Conservation (phyloP, 768 basidiomycete species). For the Leccinum disarticulatum region DNA sequence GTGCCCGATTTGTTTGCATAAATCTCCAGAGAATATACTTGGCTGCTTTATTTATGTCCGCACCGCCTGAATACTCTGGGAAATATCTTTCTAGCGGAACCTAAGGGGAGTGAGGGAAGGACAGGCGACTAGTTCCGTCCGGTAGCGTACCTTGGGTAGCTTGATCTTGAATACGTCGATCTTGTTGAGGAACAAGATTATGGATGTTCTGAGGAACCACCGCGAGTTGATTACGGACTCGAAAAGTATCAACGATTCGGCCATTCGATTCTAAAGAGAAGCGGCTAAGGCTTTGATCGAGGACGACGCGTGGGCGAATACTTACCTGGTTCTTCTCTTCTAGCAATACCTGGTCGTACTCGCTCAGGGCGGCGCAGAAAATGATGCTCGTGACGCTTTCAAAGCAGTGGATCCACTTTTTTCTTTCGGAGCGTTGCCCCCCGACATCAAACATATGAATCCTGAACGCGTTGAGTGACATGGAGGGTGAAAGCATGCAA, state of each 20-base stretch:
- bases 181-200: conserved; percentile 71
- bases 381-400: conserved; percentile 81
- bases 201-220: conserved; percentile 68
- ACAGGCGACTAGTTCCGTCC: fast-evolving
- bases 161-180: conserved; percentile 79
- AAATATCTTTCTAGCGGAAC: conserved; percentile 78
- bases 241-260: conserved; percentile 71
- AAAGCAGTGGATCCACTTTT: conserved; percentile 82
- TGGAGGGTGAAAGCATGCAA: fast-evolving
- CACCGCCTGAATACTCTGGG: conserved; percentile 85
- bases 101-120: conserved; percentile 31
- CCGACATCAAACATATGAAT: conserved; percentile 80
- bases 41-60: conserved; percentile 91
- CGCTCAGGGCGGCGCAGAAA: conserved; percentile 72
- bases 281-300: neutral
- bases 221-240: conserved; percentile 78
- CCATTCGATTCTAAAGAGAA: conserved; percentile 62
- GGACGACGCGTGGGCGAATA: neutral
- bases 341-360: conserved; percentile 72
- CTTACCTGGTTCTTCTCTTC: conserved; percentile 48
- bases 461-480: conserved; percentile 19
- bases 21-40: conserved; percentile 95
- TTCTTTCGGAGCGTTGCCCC: conserved; percentile 77
- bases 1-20: conserved; percentile 85
- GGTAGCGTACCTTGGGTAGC: conserved; percentile 46